These are phyloP conservation scores for Fibroporia radiculosa DNA, from an alignment of 768 basidiomycete genomes.

Conservation along the genomic window DNA sequence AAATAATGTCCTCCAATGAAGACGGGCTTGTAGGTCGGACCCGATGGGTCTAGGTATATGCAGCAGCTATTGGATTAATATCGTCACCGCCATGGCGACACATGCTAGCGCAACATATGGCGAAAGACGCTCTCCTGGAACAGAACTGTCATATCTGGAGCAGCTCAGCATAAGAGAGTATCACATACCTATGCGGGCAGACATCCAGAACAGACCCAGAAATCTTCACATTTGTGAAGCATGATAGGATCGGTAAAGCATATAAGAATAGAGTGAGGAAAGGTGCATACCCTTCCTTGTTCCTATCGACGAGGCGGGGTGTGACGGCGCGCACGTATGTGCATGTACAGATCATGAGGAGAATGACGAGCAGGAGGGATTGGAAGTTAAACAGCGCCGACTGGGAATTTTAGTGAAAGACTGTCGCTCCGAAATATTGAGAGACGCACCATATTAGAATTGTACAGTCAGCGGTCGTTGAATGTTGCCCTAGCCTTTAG, in stretches of 20 bases:
- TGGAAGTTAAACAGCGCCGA: slow-evolving; percentile 99
- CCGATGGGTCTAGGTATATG: too few species aligned
- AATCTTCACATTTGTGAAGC: slow-evolving; percentile 45
- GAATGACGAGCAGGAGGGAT: slow-evolving; percentile 86
- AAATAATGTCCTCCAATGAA: too few species aligned
- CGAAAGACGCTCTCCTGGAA: slow-evolving; percentile 83
- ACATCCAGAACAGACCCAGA: slow-evolving; percentile 90
- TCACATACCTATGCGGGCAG: slow-evolving; percentile 84
- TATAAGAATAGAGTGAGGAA: not conserved
- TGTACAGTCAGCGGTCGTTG: too few species aligned
- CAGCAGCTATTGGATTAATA: slow-evolving; percentile 48
- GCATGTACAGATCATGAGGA: slow-evolving; percentile 94
- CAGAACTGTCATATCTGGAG: not conserved
- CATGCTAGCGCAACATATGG: slow-evolving; percentile 95
- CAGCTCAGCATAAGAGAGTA: not conserved
- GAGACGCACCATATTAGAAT: too few species aligned
- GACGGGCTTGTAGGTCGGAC: too few species aligned
- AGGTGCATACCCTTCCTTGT: slow-evolving; percentile 79
- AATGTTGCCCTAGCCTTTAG: too few species aligned
- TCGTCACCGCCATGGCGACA: slow-evolving; percentile 81
- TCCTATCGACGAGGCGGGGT: slow-evolving; percentile 85
- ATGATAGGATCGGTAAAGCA: not conserved
- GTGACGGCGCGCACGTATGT: slow-evolving; percentile 90
- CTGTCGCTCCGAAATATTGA: too few species aligned
- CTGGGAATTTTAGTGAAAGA: too few species aligned